These are phyloP conservation scores for Cryptococcus neoformans DNA, from an alignment of 1,284 basidiomycete species.

Conservation along the genomic window DNA sequence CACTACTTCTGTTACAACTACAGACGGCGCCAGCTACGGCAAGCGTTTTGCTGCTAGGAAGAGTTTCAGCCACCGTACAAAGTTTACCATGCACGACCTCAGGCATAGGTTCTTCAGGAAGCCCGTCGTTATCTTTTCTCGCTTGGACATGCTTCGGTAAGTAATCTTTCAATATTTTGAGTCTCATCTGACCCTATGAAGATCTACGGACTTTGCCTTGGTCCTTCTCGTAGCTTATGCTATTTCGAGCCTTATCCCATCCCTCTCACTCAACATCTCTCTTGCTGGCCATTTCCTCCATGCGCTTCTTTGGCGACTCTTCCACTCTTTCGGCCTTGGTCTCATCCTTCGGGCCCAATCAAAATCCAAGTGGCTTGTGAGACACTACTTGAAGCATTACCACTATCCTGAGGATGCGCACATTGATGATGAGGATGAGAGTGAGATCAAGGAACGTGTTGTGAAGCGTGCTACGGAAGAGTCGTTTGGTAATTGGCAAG, in stretches of 20 bases:
- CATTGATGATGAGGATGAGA: constrained; percentile 12
- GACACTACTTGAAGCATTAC: constrained; percentile 91
- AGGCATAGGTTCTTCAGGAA: constrained; percentile 86
- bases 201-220: constrained; percentile 62
- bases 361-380: constrained; percentile 80
- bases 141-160: constrained; percentile 81
- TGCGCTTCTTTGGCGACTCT: constrained; percentile 77
- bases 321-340: constrained; percentile 89
- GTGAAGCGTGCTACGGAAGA: constrained; percentile 75
- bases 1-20: constrained; percentile 10
- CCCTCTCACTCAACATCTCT: constrained; percentile 46
- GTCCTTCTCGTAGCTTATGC: constrained; percentile 61
- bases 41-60: constrained; percentile 4
- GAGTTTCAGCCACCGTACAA: constrained; percentile 16
- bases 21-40: constrained; percentile 5
- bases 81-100: constrained; percentile 78
- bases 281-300: constrained; percentile 73
- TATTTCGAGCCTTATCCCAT: constrained; percentile 50
- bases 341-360: constrained; percentile 79
- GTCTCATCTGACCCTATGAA: constrained; percentile 1
- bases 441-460: constrained; percentile 29
- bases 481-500: constrained; percentile 94
- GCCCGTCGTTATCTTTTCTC: constrained; percentile 75
- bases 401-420: constrained; percentile 60
- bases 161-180: constrained; percentile 19